A percentile compares a stretch with the other conserved stretches of the same genome.
Conservation (phyloP, 257 asterid species). For the Petunia axillaris region DNA sequence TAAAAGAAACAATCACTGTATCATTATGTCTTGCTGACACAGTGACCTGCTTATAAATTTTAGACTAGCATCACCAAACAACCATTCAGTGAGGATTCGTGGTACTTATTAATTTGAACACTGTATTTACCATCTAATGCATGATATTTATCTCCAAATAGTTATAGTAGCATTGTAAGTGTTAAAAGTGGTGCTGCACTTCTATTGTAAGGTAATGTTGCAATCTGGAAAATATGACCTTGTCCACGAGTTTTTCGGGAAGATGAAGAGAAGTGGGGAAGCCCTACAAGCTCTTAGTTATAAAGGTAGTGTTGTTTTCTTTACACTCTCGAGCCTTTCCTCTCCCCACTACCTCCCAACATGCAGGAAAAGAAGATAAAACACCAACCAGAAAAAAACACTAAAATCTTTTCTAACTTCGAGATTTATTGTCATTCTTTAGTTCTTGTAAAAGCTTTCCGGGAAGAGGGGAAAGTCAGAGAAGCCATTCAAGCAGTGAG, state of each 20-base stretch:
- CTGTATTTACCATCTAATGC: slow-evolving; percentile 19
- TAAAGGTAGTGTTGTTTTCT: slow-evolving; percentile 60
- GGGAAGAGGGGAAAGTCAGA: slow-evolving; percentile 83
- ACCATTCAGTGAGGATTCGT: neutral
- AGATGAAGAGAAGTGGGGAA: slow-evolving; percentile 85
- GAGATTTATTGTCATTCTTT: slow-evolving; percentile 25
- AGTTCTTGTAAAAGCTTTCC: slow-evolving; percentile 89
- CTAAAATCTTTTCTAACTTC: neutral
- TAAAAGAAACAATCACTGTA: neutral
- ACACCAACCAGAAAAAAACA: too few species aligned
- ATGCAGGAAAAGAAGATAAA: neutral
- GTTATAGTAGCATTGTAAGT: slow-evolving; percentile 27
- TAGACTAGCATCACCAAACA: slow-evolving; percentile 13
- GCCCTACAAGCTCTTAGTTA: slow-evolving; percentile 78
- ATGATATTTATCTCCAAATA: slow-evolving; percentile 29
- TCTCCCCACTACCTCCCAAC: neutral
- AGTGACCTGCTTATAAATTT: neutral
- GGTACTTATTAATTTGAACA: neutral
- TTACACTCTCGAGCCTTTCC: neutral
- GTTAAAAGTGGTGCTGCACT: slow-evolving; percentile 36
- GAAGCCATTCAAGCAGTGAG: slow-evolving; percentile 87
- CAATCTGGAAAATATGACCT: slow-evolving; percentile 74
- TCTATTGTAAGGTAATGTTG: slow-evolving; percentile 82
- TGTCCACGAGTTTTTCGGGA: slow-evolving; percentile 69
- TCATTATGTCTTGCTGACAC: neutral